A percentile compares a stretch with the other conserved stretches of the same genome.
These are phyloP conservation scores for Patellaria atrata DNA, from an alignment of 495 filamentous ascomycete species.

Conservation along the genomic window DNA sequence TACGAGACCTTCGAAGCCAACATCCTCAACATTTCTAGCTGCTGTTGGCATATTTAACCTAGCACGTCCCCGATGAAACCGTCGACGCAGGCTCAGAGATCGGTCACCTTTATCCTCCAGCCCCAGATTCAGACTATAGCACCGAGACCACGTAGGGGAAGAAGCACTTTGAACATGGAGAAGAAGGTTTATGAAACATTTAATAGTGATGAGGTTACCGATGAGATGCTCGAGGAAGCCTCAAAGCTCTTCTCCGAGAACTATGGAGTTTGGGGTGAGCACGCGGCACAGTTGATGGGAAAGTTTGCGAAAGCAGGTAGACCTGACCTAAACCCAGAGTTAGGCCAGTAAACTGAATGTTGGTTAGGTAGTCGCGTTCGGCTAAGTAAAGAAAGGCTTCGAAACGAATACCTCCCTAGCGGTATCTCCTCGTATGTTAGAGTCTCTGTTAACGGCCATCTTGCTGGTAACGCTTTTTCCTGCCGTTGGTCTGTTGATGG, in stretches of 20 bases:
- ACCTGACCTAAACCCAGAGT: slow-evolving; percentile 2
- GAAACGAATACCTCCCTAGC: slow-evolving; percentile 17
- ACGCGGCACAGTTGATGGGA: slow-evolving; percentile 8
- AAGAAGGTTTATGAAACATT: slow-evolving; percentile 15
- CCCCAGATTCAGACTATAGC: slow-evolving; percentile 2
- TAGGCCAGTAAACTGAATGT: slow-evolving; percentile 6
- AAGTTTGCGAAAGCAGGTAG: slow-evolving; percentile 17
- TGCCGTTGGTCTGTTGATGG: slow-evolving; percentile 21
- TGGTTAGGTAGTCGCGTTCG: slow-evolving; percentile 20
- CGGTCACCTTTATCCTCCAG: slow-evolving; percentile 7
- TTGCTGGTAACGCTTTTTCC: slow-evolving; percentile 28
- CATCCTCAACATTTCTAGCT: slow-evolving; percentile 5
- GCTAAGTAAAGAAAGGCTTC: slow-evolving; percentile 17
- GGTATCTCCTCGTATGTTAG: slow-evolving; percentile 18
- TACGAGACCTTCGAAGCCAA: slow-evolving; percentile 6
- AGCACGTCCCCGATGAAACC: slow-evolving; percentile 10
- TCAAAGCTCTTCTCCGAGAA: slow-evolving; percentile 25
- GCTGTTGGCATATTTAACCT: slow-evolving; percentile 5
- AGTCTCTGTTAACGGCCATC: slow-evolving; percentile 21
- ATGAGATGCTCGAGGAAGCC: slow-evolving; percentile 23
- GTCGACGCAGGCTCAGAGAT: slow-evolving; percentile 5
- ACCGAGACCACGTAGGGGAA: slow-evolving; percentile 5
- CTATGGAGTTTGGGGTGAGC: slow-evolving; percentile 25
- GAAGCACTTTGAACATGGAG: slow-evolving; percentile 6
- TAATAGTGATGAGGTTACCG: slow-evolving; percentile 18